Evolutionary conservation across 2,329 filamentous ascomycete species (phyloP), one percentile per base, ranked within the genome.

Genomic region (Proliferodiscus dingleyae): DNA sequence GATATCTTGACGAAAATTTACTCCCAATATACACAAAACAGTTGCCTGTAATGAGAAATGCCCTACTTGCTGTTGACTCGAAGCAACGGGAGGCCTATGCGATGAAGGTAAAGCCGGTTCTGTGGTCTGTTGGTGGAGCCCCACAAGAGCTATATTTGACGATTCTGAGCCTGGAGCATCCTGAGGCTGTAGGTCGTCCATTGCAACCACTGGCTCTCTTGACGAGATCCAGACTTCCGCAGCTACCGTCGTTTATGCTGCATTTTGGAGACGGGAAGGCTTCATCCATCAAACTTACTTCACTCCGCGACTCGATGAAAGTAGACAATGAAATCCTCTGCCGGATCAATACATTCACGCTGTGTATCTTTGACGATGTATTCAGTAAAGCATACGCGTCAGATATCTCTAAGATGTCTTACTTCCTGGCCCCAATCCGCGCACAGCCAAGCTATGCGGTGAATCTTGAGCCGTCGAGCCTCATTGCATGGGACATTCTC

Each of bases 341-440:
- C 1, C 63, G 69, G 1, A 62, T 97, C n/a, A 81, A 80, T 1
- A 66, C 64, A 0, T 95, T 93, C 61, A 95, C 87, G 0, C 68
- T 94, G 32, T 74, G 77, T 4, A 66, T 94, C 0, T 96, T 94
- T 64, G 69, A 78, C 13, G 89, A 97, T 55, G 71, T 96, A 0
- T 97, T 95, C 69, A 91, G 89, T 64, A 98, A 98, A 64, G 73
- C 74, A 3, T 98, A 88, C 58, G 80, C 86, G 39, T 70, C 77
- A 0, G 72, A 80, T 13, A 56, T 71, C 0, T 65, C 73, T 1
- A 80, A 83, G 22, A 76, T 95, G 62, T 84, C 89, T 0, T 98
- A 96, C 64, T 95, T 89, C 70, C 61, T 96, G 11, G 85, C 81
- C 0, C 91, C 93, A 5, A 53, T 73, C 11, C 56, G 40, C 15